phyloP scores from a whole-genome alignment of 768 basidiomycete genomes.

The Postia placenta region DNA sequence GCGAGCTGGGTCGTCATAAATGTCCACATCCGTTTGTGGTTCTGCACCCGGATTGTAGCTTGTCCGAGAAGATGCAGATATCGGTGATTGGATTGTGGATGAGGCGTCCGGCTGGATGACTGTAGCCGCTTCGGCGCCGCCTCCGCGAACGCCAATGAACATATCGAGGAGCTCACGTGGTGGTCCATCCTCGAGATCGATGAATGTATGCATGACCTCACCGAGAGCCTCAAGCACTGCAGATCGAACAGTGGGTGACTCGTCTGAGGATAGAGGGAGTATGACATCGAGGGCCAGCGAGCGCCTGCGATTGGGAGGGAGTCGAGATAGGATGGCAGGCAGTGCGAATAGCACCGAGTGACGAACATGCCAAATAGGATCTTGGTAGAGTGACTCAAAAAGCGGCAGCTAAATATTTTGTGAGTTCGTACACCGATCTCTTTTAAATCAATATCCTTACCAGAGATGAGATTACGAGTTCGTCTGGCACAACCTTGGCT shows the following conservation, averaged over 20 bases:
- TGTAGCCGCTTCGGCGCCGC: not conserved
- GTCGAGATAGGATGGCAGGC: constrained; percentile 68
- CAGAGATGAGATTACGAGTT: constrained; percentile 57
- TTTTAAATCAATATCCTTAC: constrained; percentile 32
- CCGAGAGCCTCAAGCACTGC: constrained; percentile 85
- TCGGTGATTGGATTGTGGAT: not conserved
- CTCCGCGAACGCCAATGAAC: constrained; percentile 60
- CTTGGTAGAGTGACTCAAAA: constrained; percentile 63
- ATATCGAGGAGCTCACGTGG: constrained; percentile 69
- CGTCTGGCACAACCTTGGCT: constrained; percentile 80
- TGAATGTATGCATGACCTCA: constrained; percentile 83
- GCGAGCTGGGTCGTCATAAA: constrained; percentile 60
- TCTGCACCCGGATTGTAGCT: constrained; percentile 14
- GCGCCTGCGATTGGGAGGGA: constrained; percentile 52
- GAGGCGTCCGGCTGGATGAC: not conserved
- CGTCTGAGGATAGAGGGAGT: constrained; percentile 56
- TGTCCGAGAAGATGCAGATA: constrained; percentile 8
- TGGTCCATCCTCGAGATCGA: constrained; percentile 55
- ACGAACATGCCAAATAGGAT: constrained; percentile 76
- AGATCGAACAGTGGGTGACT: constrained; percentile 60
- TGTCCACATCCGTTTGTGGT: constrained; percentile 10
- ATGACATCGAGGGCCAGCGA: constrained; percentile 63
- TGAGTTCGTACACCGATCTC: not conserved
- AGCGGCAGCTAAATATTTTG: constrained; percentile 86
- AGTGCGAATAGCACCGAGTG: constrained; percentile 84